A percentile compares a stretch with the other conserved stretches of the same genome.
These are phyloP conservation scores for Durotheca rogersii DNA, from an alignment of 495 filamentous ascomycete species.

Conservation along the genomic window DNA sequence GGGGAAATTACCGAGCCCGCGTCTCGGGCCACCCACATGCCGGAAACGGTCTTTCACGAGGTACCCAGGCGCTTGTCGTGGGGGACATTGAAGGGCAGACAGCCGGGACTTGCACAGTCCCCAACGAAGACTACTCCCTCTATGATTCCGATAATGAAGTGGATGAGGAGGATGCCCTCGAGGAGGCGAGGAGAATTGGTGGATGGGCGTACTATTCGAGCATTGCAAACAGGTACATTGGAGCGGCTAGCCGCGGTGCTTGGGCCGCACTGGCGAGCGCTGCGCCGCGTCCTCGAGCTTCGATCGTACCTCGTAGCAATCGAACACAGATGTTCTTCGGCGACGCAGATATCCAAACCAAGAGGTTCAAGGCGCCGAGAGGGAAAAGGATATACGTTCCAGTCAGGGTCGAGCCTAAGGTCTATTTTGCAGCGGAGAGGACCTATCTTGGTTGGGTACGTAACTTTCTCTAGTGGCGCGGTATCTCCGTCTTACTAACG, in stretches of 20 bases:
- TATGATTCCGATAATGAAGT: conserved; percentile 92
- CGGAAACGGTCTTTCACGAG: conserved; percentile 38
- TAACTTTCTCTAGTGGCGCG: conserved; percentile 3
- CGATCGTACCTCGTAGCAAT: conserved; percentile 57
- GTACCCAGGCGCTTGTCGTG: conserved; percentile 26
- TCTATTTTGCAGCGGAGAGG: conserved; percentile 93
- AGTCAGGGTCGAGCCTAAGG: conserved; percentile 93
- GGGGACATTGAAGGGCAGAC: conserved; percentile 54
- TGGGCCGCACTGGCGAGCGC: conserved; percentile 50
- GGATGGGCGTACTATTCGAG: conserved; percentile 67
- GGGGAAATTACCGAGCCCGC: conserved; percentile 39
- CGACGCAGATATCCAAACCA: conserved; percentile 53
- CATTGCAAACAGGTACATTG: conserved; percentile 41
- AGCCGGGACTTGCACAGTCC: conserved; percentile 48
- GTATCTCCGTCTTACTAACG: conserved; percentile 26
- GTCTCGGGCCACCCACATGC: conserved; percentile 13
- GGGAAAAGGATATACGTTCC: conserved; percentile 94
- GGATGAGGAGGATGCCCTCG: conserved; percentile 63
- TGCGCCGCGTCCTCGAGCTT: conserved; percentile 61
- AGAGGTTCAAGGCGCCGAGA: conserved; percentile 80
- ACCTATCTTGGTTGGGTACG: conserved; percentile 91
- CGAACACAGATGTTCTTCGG: conserved; percentile 49
- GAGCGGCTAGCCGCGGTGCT: conserved; percentile 39
- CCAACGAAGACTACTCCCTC: conserved; percentile 71
- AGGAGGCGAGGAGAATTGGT: conserved; percentile 70